Evolutionary conservation across 1,284 basidiomycete species (phyloP), one percentile per base, ranked within the genome.

Genomic region (Lentinula novae-zelandiae): DNA sequence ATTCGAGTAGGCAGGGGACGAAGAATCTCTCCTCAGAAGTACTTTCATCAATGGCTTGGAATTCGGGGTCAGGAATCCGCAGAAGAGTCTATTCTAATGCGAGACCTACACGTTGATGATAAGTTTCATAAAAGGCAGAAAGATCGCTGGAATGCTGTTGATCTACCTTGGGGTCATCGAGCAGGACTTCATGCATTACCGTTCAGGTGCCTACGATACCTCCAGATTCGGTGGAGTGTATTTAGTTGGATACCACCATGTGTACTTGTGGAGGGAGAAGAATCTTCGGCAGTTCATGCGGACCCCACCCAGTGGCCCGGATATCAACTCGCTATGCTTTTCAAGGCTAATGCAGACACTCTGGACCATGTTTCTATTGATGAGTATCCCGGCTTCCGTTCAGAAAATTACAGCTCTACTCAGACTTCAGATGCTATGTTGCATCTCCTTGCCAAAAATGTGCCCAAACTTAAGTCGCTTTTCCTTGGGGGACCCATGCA

Each of bases 151-250:
- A 8, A 13, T 2, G 38, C 38, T 13, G 9, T 58, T 44, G 51
- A 53, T 22, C 27, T 58, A 34, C 57, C 57, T 33, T 58, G 49
- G 38, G 49, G 57, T 34, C 51, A 38, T 6, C 13, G 12, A 8
- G 46, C 12, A n/a, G 57, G 57, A 0, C 15, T 58, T 36, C 49
- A 52, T 34, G 38, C 36, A 22, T 33, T 44, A 22, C 57, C 57
- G 0, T 58, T 52, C n/a, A 17, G 49, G 15, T 53, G 44, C n/a
- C 5, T 58, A 6, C 20, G 50, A 9, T 58, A 42, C 39, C 5
- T 58, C 13, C 39, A 52, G 33, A 51, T 58, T n/a, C 38, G 1
- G 34, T 58, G 57, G 57, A 44, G 50, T 34, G 40, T 58, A 10
- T 58, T 58, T 31, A 52, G 57, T 39, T 58, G 57, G 57, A 52